Conservation (phyloP, 2,329 filamentous ascomycete genomes). For the Colletotrichum gloeosporioides region DNA sequence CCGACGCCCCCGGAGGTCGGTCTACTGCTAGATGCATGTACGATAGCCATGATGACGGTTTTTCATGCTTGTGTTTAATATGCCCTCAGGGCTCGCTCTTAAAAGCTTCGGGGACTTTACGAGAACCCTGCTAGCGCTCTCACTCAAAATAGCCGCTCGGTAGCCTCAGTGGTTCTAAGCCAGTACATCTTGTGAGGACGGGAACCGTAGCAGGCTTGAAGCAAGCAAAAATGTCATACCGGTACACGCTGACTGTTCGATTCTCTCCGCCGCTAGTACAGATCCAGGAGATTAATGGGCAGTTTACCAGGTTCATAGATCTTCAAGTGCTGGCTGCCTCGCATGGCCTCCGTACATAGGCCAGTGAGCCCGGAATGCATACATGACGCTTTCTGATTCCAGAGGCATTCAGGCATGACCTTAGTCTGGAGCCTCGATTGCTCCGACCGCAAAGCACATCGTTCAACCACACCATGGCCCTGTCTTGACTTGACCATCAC, state of each 20-base stretch:
- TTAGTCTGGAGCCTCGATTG: accelerated
- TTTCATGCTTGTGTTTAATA: not conserved
- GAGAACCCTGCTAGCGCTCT: not conserved
- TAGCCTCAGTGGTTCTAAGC: not conserved
- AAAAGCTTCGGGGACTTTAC: not conserved
- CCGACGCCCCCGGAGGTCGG: not conserved
- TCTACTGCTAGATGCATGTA: not conserved
- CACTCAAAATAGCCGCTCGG: not conserved
- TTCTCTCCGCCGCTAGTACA: not conserved
- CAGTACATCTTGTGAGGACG: not conserved
- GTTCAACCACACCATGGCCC: not conserved
- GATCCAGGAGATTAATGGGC: not conserved
- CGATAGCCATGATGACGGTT: not conserved
- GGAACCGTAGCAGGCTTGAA: too few species aligned
- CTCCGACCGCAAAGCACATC: not conserved
- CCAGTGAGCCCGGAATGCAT: not conserved
- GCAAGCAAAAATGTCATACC: too few species aligned
- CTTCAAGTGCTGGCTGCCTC: not conserved
- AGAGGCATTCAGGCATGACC: not conserved
- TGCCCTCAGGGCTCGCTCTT: not conserved
- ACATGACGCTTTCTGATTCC: not conserved
- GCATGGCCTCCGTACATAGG: accelerated
- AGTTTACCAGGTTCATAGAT: not conserved
- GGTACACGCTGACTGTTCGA: not conserved
- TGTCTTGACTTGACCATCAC: not conserved